Evolutionary conservation across 169 alveolate genomes (phyloP).

Genomic region (Plasmodium blacklocki): DNA sequence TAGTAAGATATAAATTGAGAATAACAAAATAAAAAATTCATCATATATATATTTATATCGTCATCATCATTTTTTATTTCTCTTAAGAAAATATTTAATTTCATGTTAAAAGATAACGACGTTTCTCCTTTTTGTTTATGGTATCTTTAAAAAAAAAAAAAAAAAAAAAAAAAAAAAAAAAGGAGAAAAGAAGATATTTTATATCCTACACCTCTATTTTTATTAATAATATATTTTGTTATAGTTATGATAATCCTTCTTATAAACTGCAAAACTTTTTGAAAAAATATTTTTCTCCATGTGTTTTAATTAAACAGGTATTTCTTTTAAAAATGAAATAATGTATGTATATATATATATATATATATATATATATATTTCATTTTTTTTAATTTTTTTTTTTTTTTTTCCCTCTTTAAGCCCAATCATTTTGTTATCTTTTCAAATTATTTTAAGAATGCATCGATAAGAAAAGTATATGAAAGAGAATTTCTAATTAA

Average conservation of each 20-base stretch:
- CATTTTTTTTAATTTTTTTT: neutral
- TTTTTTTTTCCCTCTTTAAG: constrained; percentile 16
- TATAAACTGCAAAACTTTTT: constrained; percentile 29
- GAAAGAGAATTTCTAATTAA: too few species aligned
- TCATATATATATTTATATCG: neutral
- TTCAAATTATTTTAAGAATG: constrained; percentile 26
- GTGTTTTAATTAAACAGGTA: constrained; percentile 45
- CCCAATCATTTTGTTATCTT: constrained; percentile 58
- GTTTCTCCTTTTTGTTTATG: constrained; percentile 23
- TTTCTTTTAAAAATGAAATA: neutral
- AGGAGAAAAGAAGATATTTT: neutral
- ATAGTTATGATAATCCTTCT: constrained; percentile 62
- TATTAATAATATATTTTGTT: neutral
- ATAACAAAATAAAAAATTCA: neutral
- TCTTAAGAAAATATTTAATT: constrained; percentile 46
- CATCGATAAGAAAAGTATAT: neutral
- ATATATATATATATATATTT: neutral
- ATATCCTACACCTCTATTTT: neutral
- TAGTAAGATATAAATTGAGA: constrained; percentile 3
- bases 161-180: neutral
- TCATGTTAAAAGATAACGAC: constrained; percentile 43
- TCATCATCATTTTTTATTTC: neutral
- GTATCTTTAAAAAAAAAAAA: neutral
- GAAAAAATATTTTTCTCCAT: constrained; percentile 44
- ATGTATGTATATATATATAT: neutral